A percentile compares a stretch with the other conserved stretches of the same genome.
These are phyloP conservation scores for Phytophthora pinifolia DNA, from an alignment of 352 stramenopile genomes.

Conservation along the genomic window DNA sequence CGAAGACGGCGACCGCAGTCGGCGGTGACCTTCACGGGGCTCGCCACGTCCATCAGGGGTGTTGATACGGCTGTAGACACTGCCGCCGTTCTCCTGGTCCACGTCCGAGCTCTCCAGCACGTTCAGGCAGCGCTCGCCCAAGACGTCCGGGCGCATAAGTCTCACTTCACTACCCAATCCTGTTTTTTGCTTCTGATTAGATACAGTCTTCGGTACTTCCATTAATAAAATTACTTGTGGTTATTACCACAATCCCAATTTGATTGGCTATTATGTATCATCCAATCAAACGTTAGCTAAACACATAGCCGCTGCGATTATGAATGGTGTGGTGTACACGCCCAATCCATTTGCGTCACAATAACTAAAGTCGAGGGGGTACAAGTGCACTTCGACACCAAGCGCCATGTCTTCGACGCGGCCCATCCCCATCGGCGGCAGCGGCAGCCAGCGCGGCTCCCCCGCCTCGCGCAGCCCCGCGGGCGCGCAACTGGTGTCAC, in stretches of 20 bases:
- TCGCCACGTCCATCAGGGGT: conserved; percentile 12
- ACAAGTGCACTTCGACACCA: conserved; percentile 7
- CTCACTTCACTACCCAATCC: no score
- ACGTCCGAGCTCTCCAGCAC: conserved; percentile 21
- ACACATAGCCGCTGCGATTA: neutral
- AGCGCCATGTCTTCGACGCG: conserved; percentile 43
- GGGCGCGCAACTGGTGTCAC: conserved; percentile 33
- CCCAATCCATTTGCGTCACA: conserved; percentile 23
- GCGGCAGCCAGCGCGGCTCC: conserved; percentile 48
- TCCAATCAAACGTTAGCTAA: neutral
- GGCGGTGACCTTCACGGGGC: neutral
- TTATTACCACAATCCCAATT: no score
- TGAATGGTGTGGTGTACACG: neutral
- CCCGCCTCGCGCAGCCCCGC: conserved; percentile 27
- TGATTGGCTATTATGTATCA: no score
- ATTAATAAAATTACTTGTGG: no score
- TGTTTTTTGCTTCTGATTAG: no score
- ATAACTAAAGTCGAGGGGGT: conserved; percentile 4
- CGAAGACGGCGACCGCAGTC: conserved; percentile 10
- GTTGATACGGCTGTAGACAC: conserved; percentile 12
- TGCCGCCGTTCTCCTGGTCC: conserved; percentile 12
- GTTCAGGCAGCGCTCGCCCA: conserved; percentile 18
- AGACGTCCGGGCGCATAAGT: neutral
- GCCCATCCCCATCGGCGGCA: conserved; percentile 53
- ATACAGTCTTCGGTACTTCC: no score